Conservation (phyloP, 176 grass and related monocot species). For the Eragrostis nindensis region DNA sequence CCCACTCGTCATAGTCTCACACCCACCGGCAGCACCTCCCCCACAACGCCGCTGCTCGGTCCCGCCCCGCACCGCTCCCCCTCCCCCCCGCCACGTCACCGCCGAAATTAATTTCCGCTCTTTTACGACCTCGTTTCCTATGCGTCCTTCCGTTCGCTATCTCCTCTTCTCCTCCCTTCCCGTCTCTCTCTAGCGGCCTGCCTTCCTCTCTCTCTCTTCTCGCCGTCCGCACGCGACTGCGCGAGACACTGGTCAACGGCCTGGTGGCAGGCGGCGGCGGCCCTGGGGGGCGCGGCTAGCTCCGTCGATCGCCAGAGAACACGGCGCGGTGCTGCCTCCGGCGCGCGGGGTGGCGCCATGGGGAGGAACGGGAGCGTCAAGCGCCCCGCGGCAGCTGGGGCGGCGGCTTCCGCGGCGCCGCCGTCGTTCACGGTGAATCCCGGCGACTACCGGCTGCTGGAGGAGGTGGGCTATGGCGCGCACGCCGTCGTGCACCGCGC, state of each 20-base stretch:
- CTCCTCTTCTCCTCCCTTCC: constrained; percentile 27
- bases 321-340: background rate
- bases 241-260: constrained; percentile 48
- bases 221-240: constrained; percentile 20
- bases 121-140: constrained; percentile 55
- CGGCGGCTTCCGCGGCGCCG: constrained; percentile 10
- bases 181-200: background rate
- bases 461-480: constrained; percentile 93
- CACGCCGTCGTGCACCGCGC: constrained; percentile 92
- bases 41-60: constrained; percentile 30
- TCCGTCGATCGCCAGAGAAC: background rate
- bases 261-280: background rate
- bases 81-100: constrained; percentile 59
- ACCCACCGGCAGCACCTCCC: constrained; percentile 1
- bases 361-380: constrained; percentile 44
- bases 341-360: constrained; percentile 21
- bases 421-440: constrained; percentile 65
- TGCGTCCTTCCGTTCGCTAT: constrained; percentile 51
- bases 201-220: background rate
- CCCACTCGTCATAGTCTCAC: background rate
- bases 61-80: constrained; percentile 28
- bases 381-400: constrained; percentile 22
- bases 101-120: constrained; percentile 49
- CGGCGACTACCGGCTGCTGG: constrained; percentile 69
- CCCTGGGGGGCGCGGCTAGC: background rate